These are phyloP conservation scores for Aspergillus oerlinghausenensis DNA, from an alignment of 2,329 filamentous ascomycete genomes.

Conservation along the genomic window DNA sequence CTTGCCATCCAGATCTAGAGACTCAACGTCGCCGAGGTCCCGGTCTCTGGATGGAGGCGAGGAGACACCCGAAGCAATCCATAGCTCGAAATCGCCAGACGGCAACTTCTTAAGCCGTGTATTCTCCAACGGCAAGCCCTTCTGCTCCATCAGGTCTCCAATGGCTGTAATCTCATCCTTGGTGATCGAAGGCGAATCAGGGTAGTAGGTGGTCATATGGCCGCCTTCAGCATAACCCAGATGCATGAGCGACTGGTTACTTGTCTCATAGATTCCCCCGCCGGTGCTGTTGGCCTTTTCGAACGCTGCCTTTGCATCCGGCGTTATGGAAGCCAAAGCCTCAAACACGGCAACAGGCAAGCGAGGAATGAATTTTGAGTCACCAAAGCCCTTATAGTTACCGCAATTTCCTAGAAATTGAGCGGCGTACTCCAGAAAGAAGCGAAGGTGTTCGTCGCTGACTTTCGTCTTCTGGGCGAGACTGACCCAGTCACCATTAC, in stretches of 20 bases:
- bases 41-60: conserved; percentile 58
- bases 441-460: conserved; percentile 58
- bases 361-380: conserved; percentile 77
- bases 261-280: conserved; percentile 67
- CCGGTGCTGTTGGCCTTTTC: conserved; percentile 54
- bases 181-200: conserved; percentile 68
- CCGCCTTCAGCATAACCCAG: conserved; percentile 70
- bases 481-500: conserved; percentile 65
- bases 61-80: conserved; percentile 66
- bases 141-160: conserved; percentile 67
- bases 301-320: conserved; percentile 61
- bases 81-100: conserved; percentile 63
- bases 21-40: conserved; percentile 63
- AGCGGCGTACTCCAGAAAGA: conserved; percentile 71
- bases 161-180: conserved; percentile 69
- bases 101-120: conserved; percentile 66
- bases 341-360: conserved; percentile 61
- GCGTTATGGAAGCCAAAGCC: conserved; percentile 56
- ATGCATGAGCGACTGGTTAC: conserved; percentile 63
- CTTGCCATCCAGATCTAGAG: conserved; percentile 57
- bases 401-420: conserved; percentile 77
- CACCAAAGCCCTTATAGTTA: conserved; percentile 85
- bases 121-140: conserved; percentile 68
- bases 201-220: conserved; percentile 79
- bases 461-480: conserved; percentile 62